These are phyloP conservation scores for Leishmania tropica DNA, from an alignment of 208 protist genomes.

Conservation along the genomic window DNA sequence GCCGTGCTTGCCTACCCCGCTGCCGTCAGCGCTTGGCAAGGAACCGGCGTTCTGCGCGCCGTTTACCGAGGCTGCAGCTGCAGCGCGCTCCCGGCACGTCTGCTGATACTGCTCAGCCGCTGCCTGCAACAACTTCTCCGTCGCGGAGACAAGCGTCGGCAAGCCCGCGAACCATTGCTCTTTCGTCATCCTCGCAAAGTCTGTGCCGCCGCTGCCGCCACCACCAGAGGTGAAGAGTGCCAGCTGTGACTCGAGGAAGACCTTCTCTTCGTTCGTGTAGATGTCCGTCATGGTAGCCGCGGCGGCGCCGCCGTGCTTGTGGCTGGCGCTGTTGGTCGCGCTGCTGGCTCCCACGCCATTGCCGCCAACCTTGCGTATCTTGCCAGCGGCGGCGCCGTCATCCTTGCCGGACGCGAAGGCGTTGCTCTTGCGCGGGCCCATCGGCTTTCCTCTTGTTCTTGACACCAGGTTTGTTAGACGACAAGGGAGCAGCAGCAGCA, in stretches of 20 bases:
- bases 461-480: background rate
- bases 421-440: constrained; percentile 35
- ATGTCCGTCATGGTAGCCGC: background rate
- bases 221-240: constrained; percentile 17
- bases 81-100: constrained; percentile 18
- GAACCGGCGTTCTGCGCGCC: background rate
- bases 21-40: background rate
- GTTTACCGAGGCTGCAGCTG: background rate
- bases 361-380: constrained; percentile 20
- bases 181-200: constrained; percentile 22
- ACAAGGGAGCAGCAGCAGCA: background rate
- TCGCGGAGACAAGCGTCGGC: constrained; percentile 25
- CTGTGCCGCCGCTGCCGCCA: background rate
- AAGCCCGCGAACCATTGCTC: constrained; percentile 29
- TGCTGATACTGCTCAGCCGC: constrained; percentile 45
- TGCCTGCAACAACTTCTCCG: constrained; percentile 32
- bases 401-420: constrained; percentile 27
- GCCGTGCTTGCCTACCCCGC: background rate
- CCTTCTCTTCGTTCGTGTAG: constrained; percentile 32
- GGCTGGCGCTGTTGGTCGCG: background rate
- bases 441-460: background rate
- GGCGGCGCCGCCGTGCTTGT: background rate
- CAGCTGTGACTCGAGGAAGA: constrained; percentile 27
- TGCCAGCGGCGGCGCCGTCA: constrained; percentile 19
- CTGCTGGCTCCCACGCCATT: background rate